A percentile compares a stretch with the other conserved stretches of the same genome.
phyloP scores from a whole-genome alignment of 108 stramenopile genomes.

The Mayamaea pseudoterrestris region DNA sequence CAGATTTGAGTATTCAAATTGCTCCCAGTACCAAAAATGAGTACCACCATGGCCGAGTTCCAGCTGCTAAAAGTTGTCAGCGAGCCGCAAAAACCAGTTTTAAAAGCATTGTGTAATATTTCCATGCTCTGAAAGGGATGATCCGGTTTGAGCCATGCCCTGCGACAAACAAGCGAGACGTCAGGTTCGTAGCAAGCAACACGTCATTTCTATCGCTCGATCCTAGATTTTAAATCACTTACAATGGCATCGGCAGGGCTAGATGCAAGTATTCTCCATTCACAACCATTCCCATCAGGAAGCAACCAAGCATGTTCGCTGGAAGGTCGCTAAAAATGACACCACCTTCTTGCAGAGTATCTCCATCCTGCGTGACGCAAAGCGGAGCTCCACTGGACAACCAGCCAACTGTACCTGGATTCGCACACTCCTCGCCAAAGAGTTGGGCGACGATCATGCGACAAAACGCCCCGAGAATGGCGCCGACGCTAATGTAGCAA shows the following conservation, averaged over 20 bases:
- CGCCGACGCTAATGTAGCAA: conserved; percentile 34
- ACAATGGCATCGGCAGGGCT: conserved; percentile 15
- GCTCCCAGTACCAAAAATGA: conserved; percentile 36
- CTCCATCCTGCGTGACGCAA: conserved; percentile 50
- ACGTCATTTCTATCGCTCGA: too few relatives aligned
- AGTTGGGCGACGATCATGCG: conserved; percentile 45
- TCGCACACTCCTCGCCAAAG: conserved; percentile 62
- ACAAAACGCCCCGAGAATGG: conserved; percentile 36
- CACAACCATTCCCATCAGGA: conserved; percentile 56
- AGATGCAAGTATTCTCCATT: conserved; percentile 13
- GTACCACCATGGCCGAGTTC: conserved; percentile 57
- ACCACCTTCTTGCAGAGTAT: conserved; percentile 34
- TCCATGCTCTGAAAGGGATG: too few relatives aligned
- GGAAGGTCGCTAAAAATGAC: conserved; percentile 67
- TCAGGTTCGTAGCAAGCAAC: too few relatives aligned
- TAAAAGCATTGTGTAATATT: conserved; percentile 49
- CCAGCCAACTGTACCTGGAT: conserved; percentile 49
- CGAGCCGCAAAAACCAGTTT: conserved; percentile 58
- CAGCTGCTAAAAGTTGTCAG: conserved; percentile 56
- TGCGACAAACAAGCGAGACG: too few relatives aligned
- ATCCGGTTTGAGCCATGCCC: too few relatives aligned
- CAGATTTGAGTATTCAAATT: conserved; percentile 20
- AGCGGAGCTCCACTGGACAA: conserved; percentile 20
- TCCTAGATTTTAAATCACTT: conserved; percentile 24
- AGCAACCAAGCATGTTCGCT: conserved; percentile 56